phyloP scores from a whole-genome alignment of 164 flowering plant genomes.

The Tinospora cordifolia region DNA sequence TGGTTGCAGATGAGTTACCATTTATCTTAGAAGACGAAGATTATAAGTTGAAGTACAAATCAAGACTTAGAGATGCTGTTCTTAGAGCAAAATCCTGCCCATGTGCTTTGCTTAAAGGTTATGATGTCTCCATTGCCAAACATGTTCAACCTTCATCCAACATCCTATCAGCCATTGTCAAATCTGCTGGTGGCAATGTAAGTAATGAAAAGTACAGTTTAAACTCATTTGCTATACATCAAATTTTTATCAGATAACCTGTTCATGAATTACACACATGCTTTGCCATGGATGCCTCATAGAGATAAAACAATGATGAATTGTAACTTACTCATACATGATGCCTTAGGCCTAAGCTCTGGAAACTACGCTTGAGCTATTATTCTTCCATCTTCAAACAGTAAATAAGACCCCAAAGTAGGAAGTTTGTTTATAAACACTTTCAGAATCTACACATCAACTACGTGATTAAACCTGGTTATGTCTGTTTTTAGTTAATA shows the following conservation, averaged over 20 bases:
- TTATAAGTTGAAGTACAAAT: slow-evolving; percentile 44
- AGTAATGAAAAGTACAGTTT: slow-evolving; percentile 19
- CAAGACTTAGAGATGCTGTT: slow-evolving; percentile 51
- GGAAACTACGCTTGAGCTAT: too few relatives aligned
- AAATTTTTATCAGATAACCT: background rate
- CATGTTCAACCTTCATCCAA: slow-evolving; percentile 49
- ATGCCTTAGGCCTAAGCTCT: too few relatives aligned
- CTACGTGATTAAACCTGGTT: background rate
- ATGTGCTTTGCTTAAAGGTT: slow-evolving; percentile 53
- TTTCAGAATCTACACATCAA: background rate
- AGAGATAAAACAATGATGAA: too few relatives aligned
- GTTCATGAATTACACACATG: background rate
- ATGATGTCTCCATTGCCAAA: slow-evolving; percentile 42
- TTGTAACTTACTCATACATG: too few relatives aligned
- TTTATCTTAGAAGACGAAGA: slow-evolving; percentile 64
- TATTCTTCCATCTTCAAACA: background rate
- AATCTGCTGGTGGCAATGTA: slow-evolving; percentile 80
- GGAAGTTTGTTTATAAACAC: background rate
- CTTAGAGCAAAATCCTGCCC: slow-evolving; percentile 55
- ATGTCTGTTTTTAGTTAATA: background rate
- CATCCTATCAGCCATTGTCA: slow-evolving; percentile 47
- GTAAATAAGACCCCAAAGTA: background rate
- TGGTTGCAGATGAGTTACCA: slow-evolving; percentile 52
- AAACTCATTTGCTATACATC: background rate
- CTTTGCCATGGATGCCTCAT: background rate